A percentile compares a stretch with the other conserved stretches of the same genome.
Evolutionary conservation across 208 protist genomes (phyloP).

Genomic region (Leishmania martiniquensis): DNA sequence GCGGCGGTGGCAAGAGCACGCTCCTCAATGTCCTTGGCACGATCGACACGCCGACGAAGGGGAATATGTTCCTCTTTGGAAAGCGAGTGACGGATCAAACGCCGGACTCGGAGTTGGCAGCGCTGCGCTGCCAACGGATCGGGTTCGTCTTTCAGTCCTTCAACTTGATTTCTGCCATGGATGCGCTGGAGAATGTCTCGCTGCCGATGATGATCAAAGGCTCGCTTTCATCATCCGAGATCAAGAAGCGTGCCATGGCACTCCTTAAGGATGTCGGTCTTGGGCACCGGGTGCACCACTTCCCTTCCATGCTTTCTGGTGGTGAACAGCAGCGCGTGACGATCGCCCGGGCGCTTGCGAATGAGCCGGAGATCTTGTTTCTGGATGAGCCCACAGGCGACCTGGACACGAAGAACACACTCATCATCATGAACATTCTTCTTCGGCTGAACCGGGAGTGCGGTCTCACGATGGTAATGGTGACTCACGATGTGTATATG

Average conservation of each 20-base stretch:
- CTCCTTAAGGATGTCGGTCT: conserved; percentile 92
- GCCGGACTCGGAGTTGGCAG: conserved; percentile 70
- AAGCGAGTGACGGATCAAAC: conserved; percentile 78
- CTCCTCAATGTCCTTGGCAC: conserved; percentile 98
- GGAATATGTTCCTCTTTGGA: conserved; percentile 92
- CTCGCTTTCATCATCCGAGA: conserved; percentile 46
- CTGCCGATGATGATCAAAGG: conserved; percentile 96
- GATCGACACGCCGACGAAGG: conserved; percentile 97
- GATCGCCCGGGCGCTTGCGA: conserved; percentile 95
- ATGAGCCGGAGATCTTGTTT: conserved; percentile 94
- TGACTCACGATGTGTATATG: conserved; percentile 97
- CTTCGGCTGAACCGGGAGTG: conserved; percentile 86
- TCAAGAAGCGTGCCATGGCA: conserved; percentile 65
- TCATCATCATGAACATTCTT: conserved; percentile 94
- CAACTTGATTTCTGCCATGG: conserved; percentile 95
- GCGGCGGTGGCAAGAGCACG: conserved; percentile 96
- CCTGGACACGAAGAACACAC: conserved; percentile 96
- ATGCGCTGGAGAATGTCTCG: conserved; percentile 95
- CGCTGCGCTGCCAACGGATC: conserved; percentile 66
- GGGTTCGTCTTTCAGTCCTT: conserved; percentile 98
- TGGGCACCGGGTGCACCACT: conserved; percentile 85
- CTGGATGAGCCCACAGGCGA: conserved; percentile 97
- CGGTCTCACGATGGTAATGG: conserved; percentile 97
- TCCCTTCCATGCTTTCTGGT: conserved; percentile 94
- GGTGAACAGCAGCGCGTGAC: conserved; percentile 97